These are phyloP conservation scores for Corynascus novoguineensis DNA, from an alignment of 495 filamentous ascomycete genomes.

Conservation along the genomic window DNA sequence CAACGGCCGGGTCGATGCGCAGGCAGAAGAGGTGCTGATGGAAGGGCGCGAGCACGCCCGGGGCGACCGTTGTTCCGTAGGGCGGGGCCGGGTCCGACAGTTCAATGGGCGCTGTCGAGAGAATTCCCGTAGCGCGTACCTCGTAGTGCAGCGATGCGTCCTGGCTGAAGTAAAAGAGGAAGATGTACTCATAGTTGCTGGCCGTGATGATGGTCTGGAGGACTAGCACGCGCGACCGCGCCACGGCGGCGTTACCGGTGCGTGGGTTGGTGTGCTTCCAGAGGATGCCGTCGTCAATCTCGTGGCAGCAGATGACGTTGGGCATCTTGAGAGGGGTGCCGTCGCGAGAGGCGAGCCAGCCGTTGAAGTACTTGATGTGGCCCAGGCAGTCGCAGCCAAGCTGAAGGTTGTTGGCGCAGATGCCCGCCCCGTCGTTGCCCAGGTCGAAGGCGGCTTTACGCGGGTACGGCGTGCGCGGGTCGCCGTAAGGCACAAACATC, in stretches of 20 bases:
- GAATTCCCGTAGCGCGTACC: slow-evolving; percentile 77
- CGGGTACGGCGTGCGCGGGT: slow-evolving; percentile 66
- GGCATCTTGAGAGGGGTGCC: slow-evolving; percentile 57
- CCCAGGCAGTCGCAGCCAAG: slow-evolving; percentile 69
- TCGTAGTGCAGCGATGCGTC: slow-evolving; percentile 76
- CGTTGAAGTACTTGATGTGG: slow-evolving; percentile 67
- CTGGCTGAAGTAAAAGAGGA: slow-evolving; percentile 81
- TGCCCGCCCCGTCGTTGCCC: slow-evolving; percentile 67
- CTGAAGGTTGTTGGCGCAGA: slow-evolving; percentile 69
- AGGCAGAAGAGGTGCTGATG: slow-evolving; percentile 93
- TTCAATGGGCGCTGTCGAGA: slow-evolving; percentile 73
- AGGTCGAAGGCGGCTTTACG: slow-evolving; percentile 77
- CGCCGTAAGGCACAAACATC: slow-evolving; percentile 76
- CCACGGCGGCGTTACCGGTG: slow-evolving; percentile 60
- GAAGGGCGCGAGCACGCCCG: slow-evolving; percentile 66
- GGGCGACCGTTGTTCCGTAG: slow-evolving; percentile 82
- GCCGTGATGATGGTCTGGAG: slow-evolving; percentile 74
- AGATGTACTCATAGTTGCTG: slow-evolving; percentile 79
- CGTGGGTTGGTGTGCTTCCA: slow-evolving; percentile 85
- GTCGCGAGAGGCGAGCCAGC: slow-evolving; percentile 48
- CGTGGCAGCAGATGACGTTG: slow-evolving; percentile 76
- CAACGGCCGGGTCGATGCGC: slow-evolving; percentile 78
- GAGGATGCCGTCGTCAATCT: slow-evolving; percentile 65
- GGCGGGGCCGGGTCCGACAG: slow-evolving; percentile 47
- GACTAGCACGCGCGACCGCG: slow-evolving; percentile 64